These are phyloP conservation scores for Vigna angularis DNA, from an alignment of 306 rosid species.

Conservation along the genomic window DNA sequence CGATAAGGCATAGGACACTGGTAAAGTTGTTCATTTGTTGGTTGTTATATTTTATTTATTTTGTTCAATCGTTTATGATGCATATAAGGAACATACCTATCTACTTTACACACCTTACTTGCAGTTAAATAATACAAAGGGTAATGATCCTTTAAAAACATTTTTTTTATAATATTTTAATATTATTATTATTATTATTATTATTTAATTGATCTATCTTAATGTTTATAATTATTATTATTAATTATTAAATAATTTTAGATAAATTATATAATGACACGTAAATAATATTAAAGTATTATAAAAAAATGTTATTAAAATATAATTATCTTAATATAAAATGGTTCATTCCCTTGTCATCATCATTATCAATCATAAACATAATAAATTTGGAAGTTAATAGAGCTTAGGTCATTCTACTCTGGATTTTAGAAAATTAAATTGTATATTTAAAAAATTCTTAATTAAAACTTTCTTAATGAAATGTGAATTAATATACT, in stretches of 20 bases:
- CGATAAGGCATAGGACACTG: neutral
- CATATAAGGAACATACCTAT: no score
- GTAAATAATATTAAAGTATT: no score
- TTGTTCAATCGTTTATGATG: neutral
- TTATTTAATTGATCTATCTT: no score
- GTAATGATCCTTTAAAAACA: no score
- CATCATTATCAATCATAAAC: neutral
- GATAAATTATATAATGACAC: no score
- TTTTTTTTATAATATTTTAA: no score
- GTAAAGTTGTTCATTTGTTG: neutral
- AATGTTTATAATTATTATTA: no score
- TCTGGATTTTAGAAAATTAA: neutral
- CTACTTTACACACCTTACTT: no score
- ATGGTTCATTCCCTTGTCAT: neutral
- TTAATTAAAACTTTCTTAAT: neutral
- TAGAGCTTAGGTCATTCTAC: neutral
- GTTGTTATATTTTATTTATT: neutral
- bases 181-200: no score
- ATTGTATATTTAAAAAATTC: neutral
- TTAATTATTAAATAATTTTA: no score
- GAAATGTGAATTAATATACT: neutral
- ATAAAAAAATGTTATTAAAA: no score
- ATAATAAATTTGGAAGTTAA: neutral
- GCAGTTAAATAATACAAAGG: neutral
- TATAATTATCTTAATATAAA: neutral